Percentiles rank a stretch among this genome's conserved stretches.
Evolutionary conservation across 2,329 filamentous ascomycete genomes (phyloP).

Genomic region (Lojkania enalia): DNA sequence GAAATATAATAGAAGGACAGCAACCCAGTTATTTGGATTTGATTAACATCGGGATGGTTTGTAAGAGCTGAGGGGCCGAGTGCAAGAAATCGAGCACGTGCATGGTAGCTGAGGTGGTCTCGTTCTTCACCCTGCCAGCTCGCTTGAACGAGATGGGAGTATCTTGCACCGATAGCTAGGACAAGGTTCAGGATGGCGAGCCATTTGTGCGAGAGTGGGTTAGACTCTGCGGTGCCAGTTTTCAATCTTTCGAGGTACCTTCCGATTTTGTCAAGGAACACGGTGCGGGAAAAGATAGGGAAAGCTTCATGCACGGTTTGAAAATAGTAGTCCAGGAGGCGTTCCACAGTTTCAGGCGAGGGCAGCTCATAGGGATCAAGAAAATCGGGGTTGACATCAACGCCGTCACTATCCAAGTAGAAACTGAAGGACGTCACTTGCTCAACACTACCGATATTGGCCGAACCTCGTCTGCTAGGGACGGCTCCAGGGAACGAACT

Average conservation of each 20-base stretch:
- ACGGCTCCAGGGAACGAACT: background rate
- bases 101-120: conserved; percentile 46
- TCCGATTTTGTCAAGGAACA: conserved; percentile 40
- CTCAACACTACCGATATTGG: conserved; percentile 16
- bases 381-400: conserved; percentile 29
- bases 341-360: conserved; percentile 32
- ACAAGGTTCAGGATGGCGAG: conserved; percentile 47
- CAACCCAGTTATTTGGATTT: conserved; percentile 45
- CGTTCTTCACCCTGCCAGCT: conserved; percentile 27
- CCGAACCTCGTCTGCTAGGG: background rate
- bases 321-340: conserved; percentile 43
- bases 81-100: conserved; percentile 41
- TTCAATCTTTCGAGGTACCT: conserved; percentile 34
- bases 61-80: conserved; percentile 33
- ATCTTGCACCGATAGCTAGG: conserved; percentile 48
- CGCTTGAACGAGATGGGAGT: conserved; percentile 39
- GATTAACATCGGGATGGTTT: conserved; percentile 42
- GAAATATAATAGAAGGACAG: conserved; percentile 47
- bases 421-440: conserved; percentile 37
- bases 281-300: conserved; percentile 40
- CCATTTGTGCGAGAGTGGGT: conserved; percentile 35
- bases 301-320: conserved; percentile 45
- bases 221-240: conserved; percentile 20
- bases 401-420: conserved; percentile 37
- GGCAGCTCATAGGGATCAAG: conserved; percentile 42